phyloP scores from a whole-genome alignment of 108 stramenopile genomes.

The Nitzschia sp. region DNA sequence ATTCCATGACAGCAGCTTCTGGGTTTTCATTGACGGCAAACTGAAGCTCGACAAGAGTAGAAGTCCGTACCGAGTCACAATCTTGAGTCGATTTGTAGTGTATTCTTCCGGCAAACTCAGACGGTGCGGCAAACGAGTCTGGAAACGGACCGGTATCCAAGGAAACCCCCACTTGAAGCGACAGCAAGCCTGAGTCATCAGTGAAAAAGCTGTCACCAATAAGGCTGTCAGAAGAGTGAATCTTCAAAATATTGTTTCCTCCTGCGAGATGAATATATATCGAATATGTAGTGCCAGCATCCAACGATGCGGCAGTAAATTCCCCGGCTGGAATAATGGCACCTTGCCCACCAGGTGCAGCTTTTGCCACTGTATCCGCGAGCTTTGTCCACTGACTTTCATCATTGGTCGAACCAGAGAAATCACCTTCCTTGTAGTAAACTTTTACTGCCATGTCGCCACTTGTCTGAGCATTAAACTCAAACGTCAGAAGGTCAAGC shows the following conservation, averaged over 20 bases:
- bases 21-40: conserved; percentile 25
- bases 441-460: not conserved
- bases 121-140: not conserved
- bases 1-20: not conserved
- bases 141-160: conserved; percentile 8
- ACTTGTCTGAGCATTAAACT: not conserved
- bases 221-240: not conserved
- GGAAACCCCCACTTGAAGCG: not conserved
- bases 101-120: conserved; percentile 10
- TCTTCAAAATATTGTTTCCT: not conserved
- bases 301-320: not conserved
- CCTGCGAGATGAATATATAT: conserved; percentile 9
- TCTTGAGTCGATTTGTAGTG: conserved; percentile 5
- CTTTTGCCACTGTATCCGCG: conserved; percentile 19
- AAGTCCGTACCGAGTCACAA: not conserved
- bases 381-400: conserved; percentile 8
- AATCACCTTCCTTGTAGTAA: conserved; percentile 11
- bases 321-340: conserved; percentile 18
- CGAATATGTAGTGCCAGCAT: conserved; percentile 6
- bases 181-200: not conserved
- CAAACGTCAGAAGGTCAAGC: conserved; percentile 15
- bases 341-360: not conserved
- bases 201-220: not conserved
- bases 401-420: conserved; percentile 9
- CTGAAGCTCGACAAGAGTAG: not conserved